Base-by-base conservation (phyloP, 2,329 filamentous ascomycete genomes). In the Monosporascus sp. region DNA sequence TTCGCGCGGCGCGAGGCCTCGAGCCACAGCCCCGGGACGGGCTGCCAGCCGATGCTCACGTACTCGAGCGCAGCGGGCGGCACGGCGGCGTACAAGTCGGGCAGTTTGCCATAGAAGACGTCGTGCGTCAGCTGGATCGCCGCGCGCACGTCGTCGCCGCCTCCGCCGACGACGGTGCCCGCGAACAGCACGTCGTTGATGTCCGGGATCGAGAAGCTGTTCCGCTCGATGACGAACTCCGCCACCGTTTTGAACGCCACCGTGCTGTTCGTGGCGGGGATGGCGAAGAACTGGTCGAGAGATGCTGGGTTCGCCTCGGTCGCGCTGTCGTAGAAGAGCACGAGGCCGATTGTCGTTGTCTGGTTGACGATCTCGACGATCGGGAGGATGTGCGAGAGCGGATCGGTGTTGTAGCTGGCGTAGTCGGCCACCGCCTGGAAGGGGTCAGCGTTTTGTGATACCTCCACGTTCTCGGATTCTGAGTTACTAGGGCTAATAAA, bases 101-200 rank as follows among this genome's bases (percentile, higher is more conserved):
- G 57, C 27, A 62, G 54, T 5, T 54, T 56, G 18, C 38, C 48
- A 50, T 57, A 60, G 56, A 63, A 63, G 49, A 58, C 56, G 31
- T 58, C 53, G 54, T 62, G 59, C 47, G 58, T 60, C 27, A 60
- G 59, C 42, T 55, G 49, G 50, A 62, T 27, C 31, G 59, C 61
- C 39, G 55, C 47, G 9, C 58, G 55, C 20, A 63, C 52, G 31
- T 57, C 52, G 9, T 57, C 57, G 52, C 56, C 55, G 48, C 51
- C 57, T 44, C 52, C 56, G 47, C 61, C 60, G 22, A 61, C 58
- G 11, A 69, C 65, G 17, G 68, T 70, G 48, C 68, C 68, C 38
- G 68, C 64, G 47, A 71, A 61, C 55, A 71, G 69, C 18, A 70
- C 54, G 52, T 71, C 68, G 62, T 70, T 70, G 59, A 70, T 69